Base-by-base conservation (phyloP, 495 filamentous ascomycete species). In the Penicillium antarcticum region DNA sequence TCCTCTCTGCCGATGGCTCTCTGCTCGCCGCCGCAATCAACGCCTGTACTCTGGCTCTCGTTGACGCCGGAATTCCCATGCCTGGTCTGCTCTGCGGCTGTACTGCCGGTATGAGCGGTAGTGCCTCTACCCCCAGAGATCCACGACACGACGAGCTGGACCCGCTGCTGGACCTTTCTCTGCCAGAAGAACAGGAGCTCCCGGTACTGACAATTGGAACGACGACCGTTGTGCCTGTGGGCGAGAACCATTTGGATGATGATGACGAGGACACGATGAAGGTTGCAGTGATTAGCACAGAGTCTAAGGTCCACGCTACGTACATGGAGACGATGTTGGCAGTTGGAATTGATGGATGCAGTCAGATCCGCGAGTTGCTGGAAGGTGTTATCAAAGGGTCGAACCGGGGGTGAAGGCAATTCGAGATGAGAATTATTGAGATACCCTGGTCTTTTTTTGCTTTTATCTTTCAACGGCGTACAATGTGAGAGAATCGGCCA, bases 41-140 rank as follows among this genome's bases (percentile, higher is more conserved):
- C 59, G 95, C 94, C 9, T 85, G 88, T 0, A 97, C 92, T 0
- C 81, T 99, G 11, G 94, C 95, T 0, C 83, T 96, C 17, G 84
- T 97, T 41, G 94, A 97, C 63, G 95, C 95, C 2, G 94, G 94
- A 24, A 82, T 99, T 21, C 94, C 95, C 32, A 97, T 97, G 91
- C 78, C 80, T 2, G 90, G 94, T 60, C 92, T 96, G 60, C 77
- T 97, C 0, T 80, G 80, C n/a, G 90, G 91, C 10, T 95, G 89
- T 68, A 95, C 91, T 9, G 84, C 87, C 1, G 94, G 90, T 13
- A 87, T 86, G 57, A 91, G 88, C 10, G 74, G 75, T 0, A 81
- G 80, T 16, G 84, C 84, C 32, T 76, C 75, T 13, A 78, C 71
- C 6, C 65, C 73, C n/a, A 58, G 60, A 11, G 74, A 78, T 48